These are phyloP conservation scores for Microthlaspi erraticum DNA, from an alignment of 345 rosid genomes.

Conservation along the genomic window DNA sequence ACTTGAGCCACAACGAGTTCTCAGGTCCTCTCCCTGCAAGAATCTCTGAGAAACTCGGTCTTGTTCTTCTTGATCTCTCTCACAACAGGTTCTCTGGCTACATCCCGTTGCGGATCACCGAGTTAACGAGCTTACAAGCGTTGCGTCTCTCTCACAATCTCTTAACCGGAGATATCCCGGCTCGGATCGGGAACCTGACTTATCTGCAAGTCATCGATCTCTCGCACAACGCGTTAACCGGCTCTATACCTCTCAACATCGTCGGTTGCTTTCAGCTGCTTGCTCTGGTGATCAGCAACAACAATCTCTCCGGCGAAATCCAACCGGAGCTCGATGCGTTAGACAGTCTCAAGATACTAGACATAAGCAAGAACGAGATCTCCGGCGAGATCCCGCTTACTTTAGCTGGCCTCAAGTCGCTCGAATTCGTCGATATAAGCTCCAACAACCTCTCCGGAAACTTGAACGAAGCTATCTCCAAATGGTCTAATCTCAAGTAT, in stretches of 20 bases:
- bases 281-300: conserved; percentile 69
- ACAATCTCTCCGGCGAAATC: conserved; percentile 81
- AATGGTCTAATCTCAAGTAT: conserved; percentile 82
- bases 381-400: conserved; percentile 93
- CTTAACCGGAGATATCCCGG: conserved; percentile 77
- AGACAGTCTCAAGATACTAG: conserved; percentile 78
- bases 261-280: conserved; percentile 93
- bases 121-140: conserved; percentile 79
- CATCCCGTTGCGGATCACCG: conserved; percentile 74
- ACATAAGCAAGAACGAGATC: conserved; percentile 74
- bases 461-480: conserved; percentile 81
- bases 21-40: conserved; percentile 70
- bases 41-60: conserved; percentile 77
- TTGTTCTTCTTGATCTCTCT: conserved; percentile 82
- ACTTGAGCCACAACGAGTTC: conserved; percentile 79
- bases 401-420: conserved; percentile 80
- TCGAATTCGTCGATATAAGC: conserved; percentile 87
- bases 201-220: conserved; percentile 88
- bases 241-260: conserved; percentile 78
- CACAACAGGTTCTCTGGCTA: conserved; percentile 75
- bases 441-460: conserved; percentile 81
- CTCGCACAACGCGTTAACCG: conserved; percentile 72
- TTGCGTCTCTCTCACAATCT: conserved; percentile 85
- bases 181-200: conserved; percentile 82
- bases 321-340: conserved; percentile 94